A percentile compares a stretch with the other conserved stretches of the same genome.
Conservation (phyloP, 345 rosid genomes). For the Eucalyptus regnans region DNA sequence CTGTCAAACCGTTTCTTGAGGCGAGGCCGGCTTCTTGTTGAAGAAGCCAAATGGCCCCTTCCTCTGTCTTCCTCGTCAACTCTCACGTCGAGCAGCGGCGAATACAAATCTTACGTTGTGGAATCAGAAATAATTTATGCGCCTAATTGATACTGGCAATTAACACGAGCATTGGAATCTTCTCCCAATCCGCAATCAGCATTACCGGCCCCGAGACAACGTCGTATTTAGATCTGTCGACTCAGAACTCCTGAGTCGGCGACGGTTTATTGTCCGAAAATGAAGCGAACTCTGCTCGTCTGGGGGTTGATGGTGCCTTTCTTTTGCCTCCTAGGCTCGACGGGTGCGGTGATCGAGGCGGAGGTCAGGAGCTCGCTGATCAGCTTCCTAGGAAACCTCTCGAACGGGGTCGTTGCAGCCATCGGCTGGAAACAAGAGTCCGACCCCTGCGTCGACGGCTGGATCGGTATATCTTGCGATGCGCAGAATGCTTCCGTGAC, state of each 20-base stretch:
- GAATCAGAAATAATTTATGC: background rate
- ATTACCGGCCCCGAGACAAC: background rate
- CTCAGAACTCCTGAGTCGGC: background rate
- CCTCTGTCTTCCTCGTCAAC: background rate
- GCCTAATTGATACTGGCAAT: background rate
- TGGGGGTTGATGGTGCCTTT: background rate
- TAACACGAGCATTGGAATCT: background rate
- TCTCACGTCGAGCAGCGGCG: background rate
- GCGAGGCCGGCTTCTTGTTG: background rate
- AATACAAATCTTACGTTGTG: background rate
- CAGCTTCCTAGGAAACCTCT: background rate
- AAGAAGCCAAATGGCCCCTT: background rate
- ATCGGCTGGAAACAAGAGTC: constrained; percentile 10
- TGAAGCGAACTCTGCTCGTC: background rate
- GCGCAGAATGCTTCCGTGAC: constrained; percentile 5
- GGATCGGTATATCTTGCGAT: constrained; percentile 21
- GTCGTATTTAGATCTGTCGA: background rate
- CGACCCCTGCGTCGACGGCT: constrained; percentile 32
- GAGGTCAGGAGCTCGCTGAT: background rate
- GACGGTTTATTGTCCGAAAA: background rate
- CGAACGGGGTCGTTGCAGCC: background rate
- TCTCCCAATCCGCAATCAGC: background rate
- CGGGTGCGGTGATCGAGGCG: background rate
- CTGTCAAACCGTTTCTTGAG: background rate
- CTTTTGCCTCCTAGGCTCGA: background rate